Base-by-base conservation (phyloP, 2,329 filamentous ascomycete genomes). In the Calonectria pseudoturangicola region DNA sequence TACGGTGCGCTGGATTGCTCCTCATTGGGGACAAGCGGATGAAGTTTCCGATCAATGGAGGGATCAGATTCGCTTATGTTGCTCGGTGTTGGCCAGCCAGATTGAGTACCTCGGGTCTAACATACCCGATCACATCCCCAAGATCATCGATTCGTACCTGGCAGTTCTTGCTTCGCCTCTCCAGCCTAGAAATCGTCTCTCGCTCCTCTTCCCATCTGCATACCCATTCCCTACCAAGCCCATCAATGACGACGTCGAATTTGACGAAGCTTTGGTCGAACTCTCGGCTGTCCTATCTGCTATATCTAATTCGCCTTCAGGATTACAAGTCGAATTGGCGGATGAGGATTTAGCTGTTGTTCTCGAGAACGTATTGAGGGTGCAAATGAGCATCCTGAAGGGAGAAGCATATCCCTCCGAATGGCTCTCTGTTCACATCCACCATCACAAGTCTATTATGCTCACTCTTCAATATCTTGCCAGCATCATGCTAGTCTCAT, bases 381-480 rank as follows among this genome's bases (percentile, higher is more conserved):
- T 98, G 9, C 93, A 98, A 80, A 94, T 95, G 84, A 98, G 95
- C 75, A 95, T 99, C 66, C 87, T 99, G 13, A 92, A 93, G 71
- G 95, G 95, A 77, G 94, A 97, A 80, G 95, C 97, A 0, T 98
- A 98, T 84, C 97, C 97, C 0, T 87, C 91, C 21, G 92, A 91
- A 72, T 99, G 97, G 97, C 88, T 99, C 54, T 98, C 96, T 82
- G 91, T 98, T 68, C 94, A 97, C 80, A 97, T 98, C 48, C 97
- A 94, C 84, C 94, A 98, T 80, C 95, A 98, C 85, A 95, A 95
- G 81, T 96, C 95, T 21, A 94, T 94, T 1, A 95, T 98, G 89
- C 92, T 92, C 70, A 95, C 93, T 9, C 86, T 99, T 41, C 94
- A 98, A 80, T 95, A 97, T 78, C 87, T 98, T 10, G 93, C 93